These are phyloP conservation scores for Huntiella decipiens DNA, from an alignment of 2,329 filamentous ascomycete genomes.

Conservation along the genomic window DNA sequence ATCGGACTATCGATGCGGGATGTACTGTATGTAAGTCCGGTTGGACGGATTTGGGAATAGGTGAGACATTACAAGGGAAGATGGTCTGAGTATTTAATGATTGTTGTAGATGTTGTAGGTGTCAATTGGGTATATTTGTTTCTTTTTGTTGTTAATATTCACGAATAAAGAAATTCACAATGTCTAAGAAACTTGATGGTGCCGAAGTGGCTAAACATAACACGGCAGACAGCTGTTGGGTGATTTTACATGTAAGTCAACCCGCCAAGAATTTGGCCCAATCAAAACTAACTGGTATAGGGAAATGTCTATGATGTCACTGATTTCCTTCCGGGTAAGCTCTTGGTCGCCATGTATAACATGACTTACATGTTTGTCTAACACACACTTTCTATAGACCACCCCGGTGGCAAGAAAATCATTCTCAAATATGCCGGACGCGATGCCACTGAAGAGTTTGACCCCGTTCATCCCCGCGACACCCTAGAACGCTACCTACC, in stretches of 20 bases:
- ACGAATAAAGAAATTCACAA: slow-evolving; percentile 7
- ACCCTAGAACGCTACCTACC: slow-evolving; percentile 74
- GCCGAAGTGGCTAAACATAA: slow-evolving; percentile 50
- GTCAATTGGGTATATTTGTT: too few relatives aligned
- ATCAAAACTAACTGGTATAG: slow-evolving; percentile 18
- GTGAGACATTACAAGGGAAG: background rate
- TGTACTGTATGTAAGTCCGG: too few relatives aligned
- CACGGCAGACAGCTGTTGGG: slow-evolving; percentile 71
- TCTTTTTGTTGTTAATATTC: background rate
- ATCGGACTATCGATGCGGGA: too few relatives aligned
- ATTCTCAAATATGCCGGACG: slow-evolving; percentile 92
- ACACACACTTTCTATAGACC: slow-evolving; percentile 32
- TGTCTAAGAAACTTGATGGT: slow-evolving; percentile 27
- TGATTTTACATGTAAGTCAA: slow-evolving; percentile 53
- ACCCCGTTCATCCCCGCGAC: slow-evolving; percentile 74
- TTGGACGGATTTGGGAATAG: background rate
- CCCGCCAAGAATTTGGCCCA: background rate
- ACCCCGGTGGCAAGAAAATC: slow-evolving; percentile 77
- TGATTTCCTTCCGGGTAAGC: slow-evolving; percentile 56
- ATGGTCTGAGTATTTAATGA: background rate
- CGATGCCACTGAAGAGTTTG: slow-evolving; percentile 82
- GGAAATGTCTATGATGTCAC: slow-evolving; percentile 79
- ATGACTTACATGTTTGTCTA: background rate
- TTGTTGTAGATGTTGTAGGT: background rate
- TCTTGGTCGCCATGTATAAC: background rate